Percentiles rank a stretch among this genome's conserved stretches.
These are phyloP conservation scores for Fragosphaeria purpurea DNA, from an alignment of 2,329 filamentous ascomycete genomes.

Conservation along the genomic window DNA sequence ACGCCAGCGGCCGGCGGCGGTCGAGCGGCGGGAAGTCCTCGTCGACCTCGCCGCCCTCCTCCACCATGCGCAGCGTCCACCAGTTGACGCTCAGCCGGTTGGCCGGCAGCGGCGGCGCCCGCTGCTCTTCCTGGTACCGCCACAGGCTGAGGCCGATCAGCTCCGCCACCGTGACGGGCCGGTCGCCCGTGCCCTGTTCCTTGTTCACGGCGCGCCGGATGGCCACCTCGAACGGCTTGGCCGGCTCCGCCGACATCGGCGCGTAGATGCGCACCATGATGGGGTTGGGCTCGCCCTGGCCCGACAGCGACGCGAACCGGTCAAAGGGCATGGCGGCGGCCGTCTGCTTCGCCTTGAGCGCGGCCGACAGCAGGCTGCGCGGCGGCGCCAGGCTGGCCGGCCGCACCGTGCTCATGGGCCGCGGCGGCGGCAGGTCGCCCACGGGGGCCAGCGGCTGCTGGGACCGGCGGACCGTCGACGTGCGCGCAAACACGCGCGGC, in stretches of 20 bases:
- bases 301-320: conserved; percentile 64
- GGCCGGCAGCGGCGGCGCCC: conserved; percentile 53
- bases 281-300: conserved; percentile 68
- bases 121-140: conserved; percentile 67
- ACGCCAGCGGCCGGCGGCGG: conserved; percentile 61
- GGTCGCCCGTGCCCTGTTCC: conserved; percentile 43
- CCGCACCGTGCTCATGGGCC: conserved; percentile 53
- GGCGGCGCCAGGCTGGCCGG: conserved; percentile 60
- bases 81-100: conserved; percentile 69
- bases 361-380: conserved; percentile 60
- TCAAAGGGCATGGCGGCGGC: conserved; percentile 64
- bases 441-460: conserved; percentile 49
- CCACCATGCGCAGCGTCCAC: conserved; percentile 75
- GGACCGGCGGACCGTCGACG: conserved; percentile 55
- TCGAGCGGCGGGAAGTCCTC: conserved; percentile 75
- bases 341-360: conserved; percentile 61
- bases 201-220: conserved; percentile 61
- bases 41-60: conserved; percentile 75
- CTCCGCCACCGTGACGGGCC: conserved; percentile 63
- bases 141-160: conserved; percentile 73
- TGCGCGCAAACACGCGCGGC: conserved; percentile 48
- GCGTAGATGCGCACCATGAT: conserved; percentile 69
- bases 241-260: conserved; percentile 55
- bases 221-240: conserved; percentile 60
- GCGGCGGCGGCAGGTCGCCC: conserved; percentile 59